A percentile compares a stretch with the other conserved stretches of the same genome.
phyloP scores from a whole-genome alignment of 2,329 filamentous ascomycete species.

The Helminthosporium solani region DNA sequence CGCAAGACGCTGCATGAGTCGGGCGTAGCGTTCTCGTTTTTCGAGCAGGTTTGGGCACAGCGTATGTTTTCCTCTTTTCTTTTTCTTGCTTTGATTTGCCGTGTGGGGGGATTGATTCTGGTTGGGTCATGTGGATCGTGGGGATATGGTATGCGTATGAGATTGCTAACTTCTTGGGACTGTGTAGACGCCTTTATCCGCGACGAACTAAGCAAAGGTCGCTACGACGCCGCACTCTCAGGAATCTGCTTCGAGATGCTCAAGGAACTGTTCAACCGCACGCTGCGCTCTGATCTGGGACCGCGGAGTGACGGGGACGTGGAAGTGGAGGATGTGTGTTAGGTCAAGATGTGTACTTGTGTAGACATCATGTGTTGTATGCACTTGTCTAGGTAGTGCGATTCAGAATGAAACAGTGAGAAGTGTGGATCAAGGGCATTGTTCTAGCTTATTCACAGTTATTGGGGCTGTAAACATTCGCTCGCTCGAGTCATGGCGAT shows the following conservation, averaged over 20 bases:
- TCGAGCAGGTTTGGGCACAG: slow-evolving; percentile 91
- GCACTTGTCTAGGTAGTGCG: too few relatives aligned
- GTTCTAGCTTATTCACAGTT: too few relatives aligned
- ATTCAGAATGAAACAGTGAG: too few relatives aligned
- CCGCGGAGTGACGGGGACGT: slow-evolving; percentile 60
- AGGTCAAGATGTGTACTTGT: too few relatives aligned
- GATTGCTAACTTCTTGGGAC: background rate
- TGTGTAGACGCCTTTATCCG: slow-evolving; percentile 78
- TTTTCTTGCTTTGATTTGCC: background rate
- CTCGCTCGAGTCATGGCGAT: too few relatives aligned
- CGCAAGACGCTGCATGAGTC: slow-evolving; percentile 76
- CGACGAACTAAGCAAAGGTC: slow-evolving; percentile 89
- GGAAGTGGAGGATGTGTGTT: slow-evolving; percentile 71
- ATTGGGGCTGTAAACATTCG: too few relatives aligned
- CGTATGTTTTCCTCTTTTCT: slow-evolving; percentile 50
- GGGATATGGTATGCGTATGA: background rate
- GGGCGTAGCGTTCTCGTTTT: slow-evolving; percentile 74
- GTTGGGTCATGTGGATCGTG: too few relatives aligned
- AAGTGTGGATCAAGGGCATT: too few relatives aligned
- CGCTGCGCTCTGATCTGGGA: slow-evolving; percentile 77
- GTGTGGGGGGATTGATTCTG: too few relatives aligned
- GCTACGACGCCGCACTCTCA: slow-evolving; percentile 83
- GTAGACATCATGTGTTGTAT: too few relatives aligned
- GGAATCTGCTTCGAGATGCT: slow-evolving; percentile 91
- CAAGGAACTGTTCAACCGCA: slow-evolving; percentile 78